phyloP scores from a whole-genome alignment of 805 yeast genomes.

The Yamadazyma insecticola region DNA sequence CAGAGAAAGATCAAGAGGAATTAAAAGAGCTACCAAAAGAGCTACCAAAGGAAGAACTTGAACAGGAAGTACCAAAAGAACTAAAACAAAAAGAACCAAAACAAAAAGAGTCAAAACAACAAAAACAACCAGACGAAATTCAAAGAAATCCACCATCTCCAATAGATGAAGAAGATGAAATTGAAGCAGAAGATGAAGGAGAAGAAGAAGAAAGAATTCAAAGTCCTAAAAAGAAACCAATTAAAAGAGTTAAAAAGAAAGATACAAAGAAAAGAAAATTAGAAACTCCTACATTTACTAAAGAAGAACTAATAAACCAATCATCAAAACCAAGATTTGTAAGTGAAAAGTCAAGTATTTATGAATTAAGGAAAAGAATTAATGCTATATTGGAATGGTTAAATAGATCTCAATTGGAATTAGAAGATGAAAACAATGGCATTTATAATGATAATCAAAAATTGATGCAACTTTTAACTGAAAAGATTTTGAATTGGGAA shows the following conservation, averaged over 20 bases:
- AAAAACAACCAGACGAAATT: constrained; percentile 4
- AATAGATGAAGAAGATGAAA: constrained; percentile 6
- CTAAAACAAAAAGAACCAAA: neutral
- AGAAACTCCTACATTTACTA: constrained; percentile 14
- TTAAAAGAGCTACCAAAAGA: neutral
- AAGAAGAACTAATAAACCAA: constrained; percentile 53
- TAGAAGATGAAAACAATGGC: constrained; percentile 58
- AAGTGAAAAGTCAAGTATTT: constrained; percentile 64
- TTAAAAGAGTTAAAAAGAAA: constrained; percentile 14
- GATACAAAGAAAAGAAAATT: constrained; percentile 8
- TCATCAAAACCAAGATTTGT: constrained; percentile 85
- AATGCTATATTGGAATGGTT: constrained; percentile 90
- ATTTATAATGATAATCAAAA: constrained; percentile 55
- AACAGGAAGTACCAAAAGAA: neutral
- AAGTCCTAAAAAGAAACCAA: constrained; percentile 11
- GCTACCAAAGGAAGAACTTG: neutral
- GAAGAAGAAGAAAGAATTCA: constrained; percentile 11
- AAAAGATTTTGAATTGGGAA: constrained; percentile 75
- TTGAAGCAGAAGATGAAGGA: constrained; percentile 9
- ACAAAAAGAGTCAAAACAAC: constrained; percentile 2
- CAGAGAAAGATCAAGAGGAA: constrained; percentile 11
- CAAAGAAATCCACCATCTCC: constrained; percentile 10
- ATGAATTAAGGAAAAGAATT: constrained; percentile 84
- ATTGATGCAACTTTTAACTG: constrained; percentile 69
- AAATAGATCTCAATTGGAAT: constrained; percentile 79